These are phyloP conservation scores for Vitis hybrid DNA, from an alignment of 177 flowering plant species.

Conservation along the genomic window DNA sequence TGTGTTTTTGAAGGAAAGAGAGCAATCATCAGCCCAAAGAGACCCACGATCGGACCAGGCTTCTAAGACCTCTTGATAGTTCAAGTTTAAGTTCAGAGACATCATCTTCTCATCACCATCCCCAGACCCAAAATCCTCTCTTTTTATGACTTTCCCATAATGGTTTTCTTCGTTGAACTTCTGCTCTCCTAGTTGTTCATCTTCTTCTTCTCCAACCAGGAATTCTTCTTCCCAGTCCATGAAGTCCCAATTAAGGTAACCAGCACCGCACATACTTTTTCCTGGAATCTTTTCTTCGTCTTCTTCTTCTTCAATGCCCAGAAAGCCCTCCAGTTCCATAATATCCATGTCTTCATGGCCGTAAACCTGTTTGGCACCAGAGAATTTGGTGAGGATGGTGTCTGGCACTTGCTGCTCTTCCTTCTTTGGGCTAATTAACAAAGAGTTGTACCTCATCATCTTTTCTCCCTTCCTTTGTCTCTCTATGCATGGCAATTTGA, in stretches of 20 bases:
- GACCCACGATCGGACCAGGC: constrained; percentile 63
- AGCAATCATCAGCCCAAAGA: constrained; percentile 36
- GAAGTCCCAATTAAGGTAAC: constrained; percentile 33
- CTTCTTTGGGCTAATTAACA: constrained; percentile 38
- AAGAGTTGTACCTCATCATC: constrained; percentile 22
- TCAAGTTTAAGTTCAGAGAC: constrained; percentile 50
- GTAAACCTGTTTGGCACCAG: constrained; percentile 1
- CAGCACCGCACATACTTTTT: background rate
- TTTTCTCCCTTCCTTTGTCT: background rate
- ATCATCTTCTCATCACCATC: constrained; percentile 28
- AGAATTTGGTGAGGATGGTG: constrained; percentile 1
- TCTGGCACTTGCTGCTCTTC: constrained; percentile 41
- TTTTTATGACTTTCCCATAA: constrained; percentile 11
- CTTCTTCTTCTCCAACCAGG: constrained; percentile 18
- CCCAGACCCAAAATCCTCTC: constrained; percentile 29
- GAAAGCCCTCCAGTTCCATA: constrained; percentile 38
- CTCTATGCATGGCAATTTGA: constrained; percentile 18
- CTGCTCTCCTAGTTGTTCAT: constrained; percentile 9
- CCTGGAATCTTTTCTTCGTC: constrained; percentile 21
- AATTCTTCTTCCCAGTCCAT: constrained; percentile 35
- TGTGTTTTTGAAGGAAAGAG: constrained; percentile 22
- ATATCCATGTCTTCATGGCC: constrained; percentile 15
- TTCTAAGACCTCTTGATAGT: constrained; percentile 58
- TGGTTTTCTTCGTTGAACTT: constrained; percentile 16
- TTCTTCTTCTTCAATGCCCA: constrained; percentile 33